Base-by-base conservation (phyloP, 805 yeast genomes). In the Wickerhamomyces queroliae region DNA sequence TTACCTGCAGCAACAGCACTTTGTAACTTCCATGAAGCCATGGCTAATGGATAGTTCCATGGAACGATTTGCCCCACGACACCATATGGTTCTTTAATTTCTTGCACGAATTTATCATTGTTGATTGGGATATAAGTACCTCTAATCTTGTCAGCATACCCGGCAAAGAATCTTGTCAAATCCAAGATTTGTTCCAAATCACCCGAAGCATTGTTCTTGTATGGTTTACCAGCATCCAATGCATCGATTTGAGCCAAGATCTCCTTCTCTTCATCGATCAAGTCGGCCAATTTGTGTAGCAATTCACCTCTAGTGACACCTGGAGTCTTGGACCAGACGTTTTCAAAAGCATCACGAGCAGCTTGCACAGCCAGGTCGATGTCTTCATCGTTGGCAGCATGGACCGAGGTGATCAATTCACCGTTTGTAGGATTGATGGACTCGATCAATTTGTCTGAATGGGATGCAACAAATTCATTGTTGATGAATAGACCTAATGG, bases 401-500 rank as follows among this genome's bases (percentile, higher is more conserved):
- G 52, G 33, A 39, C 53, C 6, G 73, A 66, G 26, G 78, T 62
- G 41, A 83, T 71, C 27, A 64, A 66, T 52, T 78, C 77, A 47
- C 76, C 85, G 15, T 86, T 80, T 7, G 81, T 64, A 36, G 85
- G 85, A 39, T 70, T 64, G 30, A 71, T 70, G 4, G 70, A 70
- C 5, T 65, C 56, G 43, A 83, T 66, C 11, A 76, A 74, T 49
- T 73, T 67, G 38, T 72, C 74, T 38, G 73, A 73, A 45, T 90
- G 91, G 8, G 85, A 71, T 31, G 64, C 52, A 36, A 83, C 79
- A 56, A 83, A 89, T 61, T 86, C 88, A 62, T 86, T 86, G 69
- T 87, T 83, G 62, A 91, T 89, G 72, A 86, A 91, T 50, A 90
- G 66, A 37, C 96, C 96, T 10, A 83, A 78, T 51, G 96, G 96